Conservation (phyloP, 73 alveolate genomes). For the Paramecium bursaria region DNA sequence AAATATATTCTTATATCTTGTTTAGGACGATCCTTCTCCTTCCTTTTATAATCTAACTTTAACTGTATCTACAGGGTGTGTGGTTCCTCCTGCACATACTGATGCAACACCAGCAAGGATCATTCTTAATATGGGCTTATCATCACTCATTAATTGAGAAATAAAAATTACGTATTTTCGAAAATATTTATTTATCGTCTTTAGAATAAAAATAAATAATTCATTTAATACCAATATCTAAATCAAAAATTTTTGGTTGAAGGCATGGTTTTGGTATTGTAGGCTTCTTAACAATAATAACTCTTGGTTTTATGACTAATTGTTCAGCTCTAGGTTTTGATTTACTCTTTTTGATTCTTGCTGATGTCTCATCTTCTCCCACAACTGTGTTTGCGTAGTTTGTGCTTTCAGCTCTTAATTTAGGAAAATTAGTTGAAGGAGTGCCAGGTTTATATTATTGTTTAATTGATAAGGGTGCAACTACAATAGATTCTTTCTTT, state of each 20-base stretch:
- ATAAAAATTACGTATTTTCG: too few species aligned
- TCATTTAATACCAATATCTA: too few species aligned
- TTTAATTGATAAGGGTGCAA: not conserved
- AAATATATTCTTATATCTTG: constrained; percentile 57
- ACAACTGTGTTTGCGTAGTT: not conserved
- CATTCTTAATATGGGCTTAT: constrained; percentile 57
- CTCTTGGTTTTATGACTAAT: not conserved
- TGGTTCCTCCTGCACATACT: constrained; percentile 76
- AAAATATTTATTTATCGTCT: too few species aligned
- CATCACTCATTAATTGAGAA: too few species aligned
- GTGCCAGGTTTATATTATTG: not conserved
- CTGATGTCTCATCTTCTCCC: not conserved
- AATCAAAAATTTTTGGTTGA: not conserved
- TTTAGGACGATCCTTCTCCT: constrained; percentile 69
- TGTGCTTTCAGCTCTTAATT: not conserved
- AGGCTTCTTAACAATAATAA: not conserved
- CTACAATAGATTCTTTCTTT: not conserved
- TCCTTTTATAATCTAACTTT: constrained; percentile 75
- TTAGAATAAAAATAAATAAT: too few species aligned
- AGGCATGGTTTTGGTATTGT: not conserved
- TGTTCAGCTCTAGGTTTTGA: not conserved
- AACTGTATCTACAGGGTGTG: constrained; percentile 86
- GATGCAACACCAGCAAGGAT: constrained; percentile 79
- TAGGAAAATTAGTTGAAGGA: not conserved
- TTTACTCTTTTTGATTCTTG: not conserved